Percentiles rank a stretch among this genome's conserved stretches.
Conservation (phyloP, 2,329 filamentous ascomycete genomes). For the Lecanoromycetidae sp. region DNA sequence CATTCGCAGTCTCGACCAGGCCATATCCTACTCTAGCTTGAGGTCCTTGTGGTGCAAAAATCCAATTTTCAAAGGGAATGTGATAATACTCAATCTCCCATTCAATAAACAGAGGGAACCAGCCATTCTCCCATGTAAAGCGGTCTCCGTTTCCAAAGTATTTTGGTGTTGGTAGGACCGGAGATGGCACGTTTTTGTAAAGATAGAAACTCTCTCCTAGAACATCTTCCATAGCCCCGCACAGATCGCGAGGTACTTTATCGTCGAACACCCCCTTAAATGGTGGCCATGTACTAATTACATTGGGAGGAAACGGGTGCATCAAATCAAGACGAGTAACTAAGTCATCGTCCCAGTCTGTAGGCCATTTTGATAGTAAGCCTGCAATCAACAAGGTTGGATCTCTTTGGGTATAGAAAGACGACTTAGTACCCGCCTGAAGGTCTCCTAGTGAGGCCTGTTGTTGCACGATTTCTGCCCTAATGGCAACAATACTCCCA, state of each 20-base stretch:
- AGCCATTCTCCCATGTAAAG: not conserved
- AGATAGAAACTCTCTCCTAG: not conserved
- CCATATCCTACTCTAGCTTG: not conserved
- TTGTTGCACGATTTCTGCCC: conserved; percentile 18
- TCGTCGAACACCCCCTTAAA: too few species aligned
- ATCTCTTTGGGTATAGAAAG: conserved; percentile 26
- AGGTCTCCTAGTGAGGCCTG: not conserved
- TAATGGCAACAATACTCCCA: conserved; percentile 27
- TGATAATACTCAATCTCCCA: conserved; percentile 36
- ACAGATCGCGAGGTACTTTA: not conserved
- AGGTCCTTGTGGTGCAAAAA: not conserved
- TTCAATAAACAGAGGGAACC: conserved; percentile 32
- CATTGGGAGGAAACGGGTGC: too few species aligned
- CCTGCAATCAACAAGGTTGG: conserved; percentile 31
- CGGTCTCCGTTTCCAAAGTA: not conserved
- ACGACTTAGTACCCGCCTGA: conserved; percentile 20
- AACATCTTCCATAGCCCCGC: not conserved
- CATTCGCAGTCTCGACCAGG: not conserved
- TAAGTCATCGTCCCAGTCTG: conserved; percentile 26
- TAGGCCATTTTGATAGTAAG: conserved; percentile 30
- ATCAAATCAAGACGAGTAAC: conserved; percentile 20
- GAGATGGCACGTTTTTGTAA: not conserved
- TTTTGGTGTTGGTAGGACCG: not conserved
- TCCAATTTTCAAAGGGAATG: conserved; percentile 24
- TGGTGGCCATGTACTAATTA: too few species aligned